These are phyloP conservation scores for Chlorella ohadii DNA, from an alignment of 139 green algal species.

Conservation along the genomic window DNA sequence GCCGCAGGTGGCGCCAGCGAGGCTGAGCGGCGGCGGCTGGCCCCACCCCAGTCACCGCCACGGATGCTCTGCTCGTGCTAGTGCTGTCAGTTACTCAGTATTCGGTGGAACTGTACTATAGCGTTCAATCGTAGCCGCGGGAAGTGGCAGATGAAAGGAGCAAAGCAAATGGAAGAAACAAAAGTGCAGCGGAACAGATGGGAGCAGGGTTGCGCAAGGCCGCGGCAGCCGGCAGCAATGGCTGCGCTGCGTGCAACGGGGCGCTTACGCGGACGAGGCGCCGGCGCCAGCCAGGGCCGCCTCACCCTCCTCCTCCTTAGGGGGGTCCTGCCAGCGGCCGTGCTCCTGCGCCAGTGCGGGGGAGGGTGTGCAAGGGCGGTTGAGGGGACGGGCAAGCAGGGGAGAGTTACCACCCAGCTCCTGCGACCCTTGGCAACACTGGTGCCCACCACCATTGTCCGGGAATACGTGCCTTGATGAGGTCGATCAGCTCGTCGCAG, in stretches of 20 bases:
- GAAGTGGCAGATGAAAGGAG: neutral
- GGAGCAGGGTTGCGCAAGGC: neutral
- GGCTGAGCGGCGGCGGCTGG: no score
- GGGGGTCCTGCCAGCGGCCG: conserved; percentile 88
- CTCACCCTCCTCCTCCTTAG: conserved; percentile 74
- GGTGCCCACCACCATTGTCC: neutral
- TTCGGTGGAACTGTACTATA: no score
- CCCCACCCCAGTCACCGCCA: no score
- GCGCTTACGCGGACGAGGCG: conserved; percentile 13
- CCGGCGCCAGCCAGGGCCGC: conserved; percentile 10
- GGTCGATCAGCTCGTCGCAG: conserved; percentile 91
- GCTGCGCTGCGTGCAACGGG: neutral
- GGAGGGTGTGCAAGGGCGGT: neutral
- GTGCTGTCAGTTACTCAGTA: no score
- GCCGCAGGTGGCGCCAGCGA: no score
- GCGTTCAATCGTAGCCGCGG: no score
- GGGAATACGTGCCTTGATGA: no score
- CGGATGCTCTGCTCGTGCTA: no score
- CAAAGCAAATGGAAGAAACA: conserved; percentile 1
- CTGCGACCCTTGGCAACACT: no score
- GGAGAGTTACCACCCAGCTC: no score
- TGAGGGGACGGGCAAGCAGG: neutral
- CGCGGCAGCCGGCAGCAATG: neutral
- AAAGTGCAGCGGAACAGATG: neutral
- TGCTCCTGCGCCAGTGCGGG: conserved; percentile 62